A percentile compares a stretch with the other conserved stretches of the same genome.
Conservation (phyloP, 2,329 filamentous ascomycete genomes). For the Aspergillus arachidicola region DNA sequence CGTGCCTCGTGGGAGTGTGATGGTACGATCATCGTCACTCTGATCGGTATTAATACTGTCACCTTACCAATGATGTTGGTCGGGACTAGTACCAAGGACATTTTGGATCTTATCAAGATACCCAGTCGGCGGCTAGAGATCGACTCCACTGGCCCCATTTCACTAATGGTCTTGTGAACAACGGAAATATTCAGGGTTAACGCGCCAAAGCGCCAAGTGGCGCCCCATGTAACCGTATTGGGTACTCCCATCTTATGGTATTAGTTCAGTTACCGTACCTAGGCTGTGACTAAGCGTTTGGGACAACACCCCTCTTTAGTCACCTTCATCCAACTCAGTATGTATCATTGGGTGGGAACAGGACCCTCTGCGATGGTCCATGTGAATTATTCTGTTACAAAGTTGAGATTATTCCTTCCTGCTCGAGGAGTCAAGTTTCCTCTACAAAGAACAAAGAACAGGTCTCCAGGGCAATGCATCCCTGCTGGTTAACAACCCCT, state of each 20-base stretch:
- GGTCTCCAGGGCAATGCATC: neutral
- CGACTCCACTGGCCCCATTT: neutral
- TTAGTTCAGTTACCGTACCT: neutral
- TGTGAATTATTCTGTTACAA: neutral
- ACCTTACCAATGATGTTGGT: neutral
- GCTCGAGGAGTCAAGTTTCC: neutral
- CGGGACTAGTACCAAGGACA: neutral
- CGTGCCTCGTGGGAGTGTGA: neutral
- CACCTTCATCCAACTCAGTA: neutral
- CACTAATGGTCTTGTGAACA: slow-evolving; percentile 1
- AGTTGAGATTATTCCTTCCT: neutral
- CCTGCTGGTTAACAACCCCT: neutral
- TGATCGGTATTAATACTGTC: neutral
- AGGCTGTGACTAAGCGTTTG: neutral
- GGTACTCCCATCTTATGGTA: neutral
- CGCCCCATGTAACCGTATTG: neutral
- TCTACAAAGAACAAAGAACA: neutral
- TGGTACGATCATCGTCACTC: neutral
- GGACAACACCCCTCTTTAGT: neutral
- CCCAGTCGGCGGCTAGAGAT: neutral
- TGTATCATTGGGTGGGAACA: neutral
- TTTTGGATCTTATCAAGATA: neutral
- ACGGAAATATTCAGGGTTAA: slow-evolving; percentile 5
- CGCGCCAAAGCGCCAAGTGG: slow-evolving; percentile 5
- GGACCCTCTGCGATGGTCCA: too few species aligned